These are phyloP conservation scores for Cryptosporidium baileyi DNA, from an alignment of 169 alveolate species.

Conservation along the genomic window DNA sequence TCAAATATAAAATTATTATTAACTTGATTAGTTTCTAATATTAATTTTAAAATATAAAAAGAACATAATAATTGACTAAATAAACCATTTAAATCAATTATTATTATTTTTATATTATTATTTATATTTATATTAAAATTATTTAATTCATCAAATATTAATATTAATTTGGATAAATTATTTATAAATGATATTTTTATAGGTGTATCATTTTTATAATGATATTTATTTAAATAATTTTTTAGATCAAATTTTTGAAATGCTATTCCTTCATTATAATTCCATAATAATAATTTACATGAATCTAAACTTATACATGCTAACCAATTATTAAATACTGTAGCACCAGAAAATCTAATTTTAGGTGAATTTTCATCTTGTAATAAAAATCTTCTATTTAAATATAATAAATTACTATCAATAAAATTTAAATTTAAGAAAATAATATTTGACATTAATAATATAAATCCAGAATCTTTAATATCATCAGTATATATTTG, in stretches of 20 bases:
- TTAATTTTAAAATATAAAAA: background rate
- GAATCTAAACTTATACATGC: background rate
- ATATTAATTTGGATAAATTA: background rate
- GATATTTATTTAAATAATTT: background rate
- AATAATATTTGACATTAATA: constrained; percentile 20
- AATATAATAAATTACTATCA: background rate
- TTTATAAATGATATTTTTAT: constrained; percentile 1
- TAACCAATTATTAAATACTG: constrained; percentile 20
- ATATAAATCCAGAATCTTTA: constrained; percentile 15
- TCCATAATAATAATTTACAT: constrained; percentile 19
- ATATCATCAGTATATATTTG: background rate
- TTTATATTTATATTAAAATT: no score
- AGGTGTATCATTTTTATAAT: background rate
- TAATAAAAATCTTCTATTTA: constrained; percentile 16
- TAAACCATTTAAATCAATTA: constrained; percentile 12
- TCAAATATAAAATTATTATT: background rate
- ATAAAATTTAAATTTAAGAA: constrained; percentile 5
- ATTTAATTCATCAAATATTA: background rate
- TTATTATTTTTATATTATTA: background rate
- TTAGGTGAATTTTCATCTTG: background rate
- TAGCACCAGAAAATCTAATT: constrained; percentile 2
- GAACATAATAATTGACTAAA: constrained; percentile 29
- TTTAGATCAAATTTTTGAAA: constrained; percentile 9
- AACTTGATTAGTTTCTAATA: background rate
- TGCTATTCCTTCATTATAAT: constrained; percentile 41